These are phyloP conservation scores for Starmerella sp. DNA, from an alignment of 805 yeast species.

Conservation along the genomic window DNA sequence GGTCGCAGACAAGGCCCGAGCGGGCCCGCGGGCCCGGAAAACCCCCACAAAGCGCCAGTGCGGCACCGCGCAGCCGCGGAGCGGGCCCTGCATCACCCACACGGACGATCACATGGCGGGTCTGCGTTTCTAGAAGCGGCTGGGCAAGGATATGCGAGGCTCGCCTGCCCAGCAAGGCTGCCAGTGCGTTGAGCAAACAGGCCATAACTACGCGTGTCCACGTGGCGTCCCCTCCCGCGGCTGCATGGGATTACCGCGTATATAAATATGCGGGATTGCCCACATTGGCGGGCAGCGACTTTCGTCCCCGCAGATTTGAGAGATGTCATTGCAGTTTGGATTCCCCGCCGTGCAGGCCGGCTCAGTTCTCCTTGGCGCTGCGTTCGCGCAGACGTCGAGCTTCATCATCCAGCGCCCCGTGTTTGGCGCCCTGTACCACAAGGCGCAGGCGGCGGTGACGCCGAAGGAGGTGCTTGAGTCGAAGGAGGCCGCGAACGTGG, in stretches of 20 bases:
- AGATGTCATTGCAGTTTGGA: constrained; percentile 18
- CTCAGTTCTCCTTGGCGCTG: constrained; percentile 34
- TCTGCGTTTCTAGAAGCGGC: not conserved
- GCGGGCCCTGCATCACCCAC: no score
- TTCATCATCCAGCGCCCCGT: constrained; percentile 31
- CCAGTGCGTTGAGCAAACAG: not conserved
- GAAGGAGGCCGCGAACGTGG: constrained; percentile 32
- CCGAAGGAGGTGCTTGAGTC: constrained; percentile 31
- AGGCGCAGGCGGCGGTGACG: constrained; percentile 28
- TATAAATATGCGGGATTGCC: not conserved
- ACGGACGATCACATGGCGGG: not conserved
- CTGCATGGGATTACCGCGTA: not conserved
- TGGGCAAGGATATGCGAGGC: not conserved
- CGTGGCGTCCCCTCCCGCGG: not conserved
- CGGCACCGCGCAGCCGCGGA: not conserved
- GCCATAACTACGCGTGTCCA: not conserved
- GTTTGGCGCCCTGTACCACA: constrained; percentile 32
- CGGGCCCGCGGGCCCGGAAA: no score
- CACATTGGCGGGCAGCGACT: not conserved
- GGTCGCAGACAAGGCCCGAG: not conserved
- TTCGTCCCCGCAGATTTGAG: not conserved
- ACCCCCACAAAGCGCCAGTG: no score
- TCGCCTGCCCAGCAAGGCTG: constrained; percentile 3
- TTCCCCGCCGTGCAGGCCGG: constrained; percentile 23
- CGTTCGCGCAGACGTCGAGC: constrained; percentile 30